Conservation (phyloP, 441 rosid species). For the Corymbia calophylla region DNA sequence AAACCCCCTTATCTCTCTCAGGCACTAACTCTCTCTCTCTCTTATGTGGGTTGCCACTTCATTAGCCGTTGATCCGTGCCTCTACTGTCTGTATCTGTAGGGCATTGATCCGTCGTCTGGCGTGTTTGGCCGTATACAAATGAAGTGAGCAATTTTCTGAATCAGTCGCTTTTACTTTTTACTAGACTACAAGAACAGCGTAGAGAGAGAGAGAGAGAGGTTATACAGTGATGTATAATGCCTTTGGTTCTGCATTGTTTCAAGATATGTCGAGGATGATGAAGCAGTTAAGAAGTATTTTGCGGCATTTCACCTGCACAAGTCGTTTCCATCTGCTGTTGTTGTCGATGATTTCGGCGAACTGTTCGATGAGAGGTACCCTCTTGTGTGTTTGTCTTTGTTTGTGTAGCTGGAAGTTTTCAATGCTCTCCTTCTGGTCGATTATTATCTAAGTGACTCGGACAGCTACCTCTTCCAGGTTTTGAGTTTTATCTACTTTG, state of each 20-base stretch:
- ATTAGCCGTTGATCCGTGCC: neutral
- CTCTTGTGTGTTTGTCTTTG: neutral
- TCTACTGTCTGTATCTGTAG: constrained; percentile 16
- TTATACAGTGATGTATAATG: neutral
- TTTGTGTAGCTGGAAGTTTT: neutral
- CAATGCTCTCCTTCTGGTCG: neutral
- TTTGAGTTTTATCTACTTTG: neutral
- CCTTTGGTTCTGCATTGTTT: neutral
- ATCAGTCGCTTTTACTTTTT: neutral
- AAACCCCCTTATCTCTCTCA: constrained; percentile 79
- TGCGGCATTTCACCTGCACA: constrained; percentile 78
- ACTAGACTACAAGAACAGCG: neutral
- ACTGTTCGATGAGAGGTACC: constrained; percentile 53
- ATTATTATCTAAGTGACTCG: neutral
- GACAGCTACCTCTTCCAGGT: neutral
- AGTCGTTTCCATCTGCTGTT: constrained; percentile 39
- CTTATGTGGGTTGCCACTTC: neutral
- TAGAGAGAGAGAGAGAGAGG: neutral
- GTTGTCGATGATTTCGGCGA: constrained; percentile 77
- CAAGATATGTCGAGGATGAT: constrained; percentile 73
- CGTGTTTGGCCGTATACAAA: constrained; percentile 52
- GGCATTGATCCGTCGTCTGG: constrained; percentile 59
- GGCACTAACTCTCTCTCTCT: constrained; percentile 16
- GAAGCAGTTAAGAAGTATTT: constrained; percentile 76
- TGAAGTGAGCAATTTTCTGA: constrained; percentile 45